Evolutionary conservation across 2,329 filamentous ascomycete genomes (phyloP).

Genomic region (Fusarium buharicum): DNA sequence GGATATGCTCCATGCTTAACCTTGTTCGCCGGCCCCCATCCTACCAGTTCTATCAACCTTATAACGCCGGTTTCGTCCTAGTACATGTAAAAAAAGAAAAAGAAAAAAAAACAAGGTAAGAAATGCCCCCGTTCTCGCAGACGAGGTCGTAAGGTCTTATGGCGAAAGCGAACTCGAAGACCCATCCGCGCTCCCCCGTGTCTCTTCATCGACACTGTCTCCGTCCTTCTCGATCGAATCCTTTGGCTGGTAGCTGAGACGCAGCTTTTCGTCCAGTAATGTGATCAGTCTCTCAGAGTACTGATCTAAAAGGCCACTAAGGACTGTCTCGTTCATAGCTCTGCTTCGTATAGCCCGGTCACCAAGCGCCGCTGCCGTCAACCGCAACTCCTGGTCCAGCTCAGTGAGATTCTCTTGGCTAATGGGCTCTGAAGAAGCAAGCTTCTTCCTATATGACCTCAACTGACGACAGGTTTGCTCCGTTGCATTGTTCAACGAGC

Average conservation of each 20-base stretch:
- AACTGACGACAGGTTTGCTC: conserved; percentile 72
- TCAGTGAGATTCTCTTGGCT: conserved; percentile 68
- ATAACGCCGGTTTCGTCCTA: conserved; percentile 36
- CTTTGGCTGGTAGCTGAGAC: conserved; percentile 55
- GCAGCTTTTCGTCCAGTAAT: conserved; percentile 77
- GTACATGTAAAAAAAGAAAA: conserved; percentile 11
- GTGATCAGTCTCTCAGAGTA: conserved; percentile 78
- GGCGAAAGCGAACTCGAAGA: conserved; percentile 52
- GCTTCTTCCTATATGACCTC: conserved; percentile 70
- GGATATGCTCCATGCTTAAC: conserved; percentile 32
- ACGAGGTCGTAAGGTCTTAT: conserved; percentile 29
- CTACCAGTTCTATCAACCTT: conserved; percentile 23
- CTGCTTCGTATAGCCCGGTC: conserved; percentile 65
- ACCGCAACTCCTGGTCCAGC: conserved; percentile 71
- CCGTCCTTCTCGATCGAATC: conserved; percentile 43
- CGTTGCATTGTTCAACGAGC: conserved; percentile 69
- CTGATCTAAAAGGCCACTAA: conserved; percentile 75
- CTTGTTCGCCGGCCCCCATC: conserved; percentile 32
- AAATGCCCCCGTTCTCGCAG: conserved; percentile 27
- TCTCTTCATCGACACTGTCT: conserved; percentile 46
- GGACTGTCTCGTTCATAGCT: conserved; percentile 66
- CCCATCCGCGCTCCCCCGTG: conserved; percentile 49
- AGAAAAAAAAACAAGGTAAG: conserved; percentile 26
- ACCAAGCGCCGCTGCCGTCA: conserved; percentile 70
- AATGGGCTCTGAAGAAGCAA: conserved; percentile 66